Evolutionary conservation across 192 early-diverging fungal genomes (phyloP).

Genomic region (Blastocladiella britannica): DNA sequence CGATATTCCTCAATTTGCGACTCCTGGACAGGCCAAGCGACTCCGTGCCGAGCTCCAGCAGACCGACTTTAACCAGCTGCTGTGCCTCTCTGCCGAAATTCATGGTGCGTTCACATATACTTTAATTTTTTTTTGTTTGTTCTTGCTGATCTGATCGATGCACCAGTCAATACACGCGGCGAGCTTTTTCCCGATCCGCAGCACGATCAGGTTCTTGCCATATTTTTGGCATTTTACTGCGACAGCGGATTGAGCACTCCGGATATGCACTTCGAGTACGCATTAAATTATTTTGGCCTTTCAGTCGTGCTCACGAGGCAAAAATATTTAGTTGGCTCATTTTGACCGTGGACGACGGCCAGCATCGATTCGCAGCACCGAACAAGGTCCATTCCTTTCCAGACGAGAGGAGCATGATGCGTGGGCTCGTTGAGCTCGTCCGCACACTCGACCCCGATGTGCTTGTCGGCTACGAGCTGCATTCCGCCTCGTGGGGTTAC

Average conservation of each 20-base stretch:
- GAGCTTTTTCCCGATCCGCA: conserved; percentile 44
- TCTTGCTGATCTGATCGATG: background rate
- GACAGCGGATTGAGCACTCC: background rate
- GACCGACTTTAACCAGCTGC: conserved; percentile 12
- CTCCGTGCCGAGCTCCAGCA: background rate
- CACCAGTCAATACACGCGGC: conserved; percentile 9
- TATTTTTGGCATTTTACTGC: conserved; percentile 46
- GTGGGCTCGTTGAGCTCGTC: conserved; percentile 27
- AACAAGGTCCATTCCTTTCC: too few species aligned
- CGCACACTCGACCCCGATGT: conserved; percentile 61
- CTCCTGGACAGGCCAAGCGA: too few species aligned
- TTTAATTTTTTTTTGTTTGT: background rate
- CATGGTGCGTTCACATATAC: conserved; percentile 16
- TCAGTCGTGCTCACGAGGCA: too few species aligned
- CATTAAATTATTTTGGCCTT: too few species aligned
- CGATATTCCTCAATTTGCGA: too few species aligned
- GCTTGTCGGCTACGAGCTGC: conserved; percentile 67
- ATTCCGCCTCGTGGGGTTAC: conserved; percentile 77
- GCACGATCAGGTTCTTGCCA: conserved; percentile 29
- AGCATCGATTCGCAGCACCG: too few species aligned
- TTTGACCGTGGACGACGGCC: too few species aligned
- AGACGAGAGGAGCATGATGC: conserved; percentile 39
- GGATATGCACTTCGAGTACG: too few species aligned
- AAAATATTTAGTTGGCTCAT: too few species aligned
- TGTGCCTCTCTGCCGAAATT: conserved; percentile 39